phyloP scores from a whole-genome alignment of 2,329 filamentous ascomycete species.

The Paraconiothyrium brasiliense region DNA sequence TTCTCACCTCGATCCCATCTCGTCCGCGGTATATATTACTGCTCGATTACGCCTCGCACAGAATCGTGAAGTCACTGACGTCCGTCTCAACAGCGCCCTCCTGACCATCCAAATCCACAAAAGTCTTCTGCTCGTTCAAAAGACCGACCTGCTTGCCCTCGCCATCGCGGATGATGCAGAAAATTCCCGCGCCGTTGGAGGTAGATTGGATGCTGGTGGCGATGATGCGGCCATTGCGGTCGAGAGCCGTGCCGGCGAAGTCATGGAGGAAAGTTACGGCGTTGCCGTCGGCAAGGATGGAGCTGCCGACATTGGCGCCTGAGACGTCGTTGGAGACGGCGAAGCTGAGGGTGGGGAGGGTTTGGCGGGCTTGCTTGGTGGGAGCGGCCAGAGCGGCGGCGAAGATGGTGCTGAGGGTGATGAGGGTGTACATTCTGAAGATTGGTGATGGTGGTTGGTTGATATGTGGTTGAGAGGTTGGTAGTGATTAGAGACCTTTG shows the following conservation, averaged over 20 bases:
- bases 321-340: slow-evolving; percentile 28
- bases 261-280: slow-evolving; percentile 20
- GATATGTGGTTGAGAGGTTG: slow-evolving; percentile 2
- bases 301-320: slow-evolving; percentile 23
- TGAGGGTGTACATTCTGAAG: slow-evolving; percentile 30
- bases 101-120: slow-evolving; percentile 26
- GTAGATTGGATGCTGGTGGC: slow-evolving; percentile 29
- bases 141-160: slow-evolving; percentile 8
- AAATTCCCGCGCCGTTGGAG: slow-evolving; percentile 15
- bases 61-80: slow-evolving; percentile 27
- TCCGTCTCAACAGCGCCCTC: slow-evolving; percentile 25
- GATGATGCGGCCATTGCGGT: slow-evolving; percentile 21
- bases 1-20: not conserved
- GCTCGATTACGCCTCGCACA: slow-evolving; percentile 21
- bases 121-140: slow-evolving; percentile 28
- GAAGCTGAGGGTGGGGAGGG: slow-evolving; percentile 22
- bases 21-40: not conserved
- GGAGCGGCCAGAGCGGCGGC: slow-evolving; percentile 21
- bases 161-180: slow-evolving; percentile 26
- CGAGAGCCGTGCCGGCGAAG: slow-evolving; percentile 26
- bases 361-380: slow-evolving; percentile 13
- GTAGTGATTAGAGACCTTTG: not conserved
- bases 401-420: slow-evolving; percentile 24
- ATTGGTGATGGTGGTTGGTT: slow-evolving; percentile 16
- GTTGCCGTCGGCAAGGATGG: slow-evolving; percentile 18